Conservation (phyloP, 805 yeast genomes). For the Cephaloascus fragrans region DNA sequence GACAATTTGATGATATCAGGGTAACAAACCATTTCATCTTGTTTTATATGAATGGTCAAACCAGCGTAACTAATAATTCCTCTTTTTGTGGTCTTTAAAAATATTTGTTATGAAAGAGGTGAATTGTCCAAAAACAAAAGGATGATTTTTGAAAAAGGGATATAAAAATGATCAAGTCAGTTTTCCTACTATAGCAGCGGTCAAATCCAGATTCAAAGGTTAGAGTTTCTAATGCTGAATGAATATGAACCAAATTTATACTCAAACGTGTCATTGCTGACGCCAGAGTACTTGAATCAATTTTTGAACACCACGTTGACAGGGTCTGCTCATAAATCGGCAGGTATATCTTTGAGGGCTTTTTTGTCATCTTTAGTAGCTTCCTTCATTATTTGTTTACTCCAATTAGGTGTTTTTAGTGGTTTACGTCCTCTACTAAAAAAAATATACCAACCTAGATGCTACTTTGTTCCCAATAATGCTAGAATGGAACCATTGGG, state of each 20-base stretch:
- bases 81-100: too few species aligned
- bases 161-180: too few species aligned
- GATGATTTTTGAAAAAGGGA: too few species aligned
- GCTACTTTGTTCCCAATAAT: slow-evolving; percentile 29
- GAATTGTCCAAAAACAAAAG: too few species aligned
- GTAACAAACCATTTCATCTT: too few species aligned
- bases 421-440: slow-evolving; percentile 22
- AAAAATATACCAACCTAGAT: slow-evolving; percentile 46
- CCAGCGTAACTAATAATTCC: too few species aligned
- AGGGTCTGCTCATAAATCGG: slow-evolving; percentile 47
- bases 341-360: slow-evolving; percentile 48
- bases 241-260: not conserved
- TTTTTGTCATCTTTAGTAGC: slow-evolving; percentile 47
- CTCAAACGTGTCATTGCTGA: not conserved
- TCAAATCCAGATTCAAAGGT: too few species aligned
- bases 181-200: too few species aligned
- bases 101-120: too few species aligned
- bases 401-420: slow-evolving; percentile 37
- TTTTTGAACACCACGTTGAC: slow-evolving; percentile 45
- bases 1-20: too few species aligned
- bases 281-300: not conserved
- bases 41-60: too few species aligned
- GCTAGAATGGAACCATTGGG: slow-evolving; percentile 27
- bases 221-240: too few species aligned
- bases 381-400: slow-evolving; percentile 40